A percentile compares a stretch with the other conserved stretches of the same genome.
These are phyloP conservation scores for Sporisorium reilianum DNA, from an alignment of 1,284 basidiomycete genomes.

Conservation along the genomic window DNA sequence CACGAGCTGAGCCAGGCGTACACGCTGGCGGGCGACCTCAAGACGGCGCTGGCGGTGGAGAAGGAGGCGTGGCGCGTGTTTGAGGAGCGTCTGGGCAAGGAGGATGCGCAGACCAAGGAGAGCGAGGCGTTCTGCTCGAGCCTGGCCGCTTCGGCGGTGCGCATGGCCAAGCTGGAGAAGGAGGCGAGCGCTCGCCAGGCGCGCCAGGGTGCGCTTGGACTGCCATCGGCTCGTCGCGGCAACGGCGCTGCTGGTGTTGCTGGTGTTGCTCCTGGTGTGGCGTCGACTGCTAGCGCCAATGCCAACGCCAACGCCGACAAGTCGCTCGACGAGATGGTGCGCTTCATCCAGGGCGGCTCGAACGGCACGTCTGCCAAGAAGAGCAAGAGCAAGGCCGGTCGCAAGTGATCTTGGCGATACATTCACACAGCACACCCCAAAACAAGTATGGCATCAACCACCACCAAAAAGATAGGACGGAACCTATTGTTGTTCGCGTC, in stretches of 20 bases:
- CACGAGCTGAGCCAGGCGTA: slow-evolving; percentile 67
- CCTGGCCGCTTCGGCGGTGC: slow-evolving; percentile 64
- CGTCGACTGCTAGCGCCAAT: slow-evolving; percentile 2
- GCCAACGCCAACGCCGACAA: slow-evolving; percentile 27
- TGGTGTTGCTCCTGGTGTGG: slow-evolving; percentile 8
- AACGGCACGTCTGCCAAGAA: slow-evolving; percentile 38
- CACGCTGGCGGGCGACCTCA: slow-evolving; percentile 64
- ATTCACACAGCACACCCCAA: neutral
- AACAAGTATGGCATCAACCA: neutral
- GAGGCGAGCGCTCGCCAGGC: slow-evolving; percentile 47
- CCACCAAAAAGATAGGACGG: neutral
- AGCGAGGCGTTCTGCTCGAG: slow-evolving; percentile 62
- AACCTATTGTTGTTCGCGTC: neutral
- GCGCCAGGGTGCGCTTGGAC: slow-evolving; percentile 27
- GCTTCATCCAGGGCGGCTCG: slow-evolving; percentile 62
- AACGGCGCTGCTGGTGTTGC: slow-evolving; percentile 17
- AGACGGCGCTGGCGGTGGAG: slow-evolving; percentile 62
- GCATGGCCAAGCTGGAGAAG: slow-evolving; percentile 63
- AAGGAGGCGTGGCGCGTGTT: slow-evolving; percentile 67
- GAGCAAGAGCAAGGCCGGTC: slow-evolving; percentile 35
- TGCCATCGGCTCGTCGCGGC: slow-evolving; percentile 13
- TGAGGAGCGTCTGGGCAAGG: slow-evolving; percentile 64
- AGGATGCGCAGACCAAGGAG: slow-evolving; percentile 66
- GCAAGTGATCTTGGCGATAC: slow-evolving; percentile 21
- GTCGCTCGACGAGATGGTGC: slow-evolving; percentile 63